Conservation (phyloP, 129 eudicot genomes). For the Calendula officinalis region DNA sequence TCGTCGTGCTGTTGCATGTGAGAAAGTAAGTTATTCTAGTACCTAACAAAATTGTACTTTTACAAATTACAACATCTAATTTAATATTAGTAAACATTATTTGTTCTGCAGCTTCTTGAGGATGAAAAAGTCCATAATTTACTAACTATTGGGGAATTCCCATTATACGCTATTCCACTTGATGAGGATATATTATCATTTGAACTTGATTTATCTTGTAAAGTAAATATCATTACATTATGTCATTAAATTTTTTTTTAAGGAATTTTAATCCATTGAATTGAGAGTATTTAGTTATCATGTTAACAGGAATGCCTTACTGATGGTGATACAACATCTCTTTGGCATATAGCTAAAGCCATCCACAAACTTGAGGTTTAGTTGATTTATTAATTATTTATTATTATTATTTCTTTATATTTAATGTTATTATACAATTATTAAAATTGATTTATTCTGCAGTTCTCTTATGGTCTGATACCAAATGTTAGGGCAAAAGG, state of each 20-base stretch:
- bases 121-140: conserved; percentile 85
- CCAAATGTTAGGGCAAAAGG: conserved; percentile 99
- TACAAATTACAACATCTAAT: neutral
- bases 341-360: conserved; percentile 97
- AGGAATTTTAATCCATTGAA: conserved; percentile 2
- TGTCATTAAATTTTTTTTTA: conserved; percentile 1
- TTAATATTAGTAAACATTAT: neutral
- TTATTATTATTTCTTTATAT: conserved; percentile 14
- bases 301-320: conserved; percentile 70
- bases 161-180: conserved; percentile 71
- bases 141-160: conserved; percentile 90
- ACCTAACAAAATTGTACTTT: conserved; percentile 7
- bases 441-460: conserved; percentile 28
- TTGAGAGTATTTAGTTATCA: conserved; percentile 2
- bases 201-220: conserved; percentile 80
- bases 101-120: conserved; percentile 65
- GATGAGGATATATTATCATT: conserved; percentile 93
- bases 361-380: conserved; percentile 97
- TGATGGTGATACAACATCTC: conserved; percentile 85
- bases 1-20: conserved; percentile 91
- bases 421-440: neutral
- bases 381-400: conserved; percentile 11
- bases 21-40: conserved; percentile 53
- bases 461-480: conserved; percentile 86
- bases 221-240: conserved; percentile 46